Evolutionary conservation across 1,139 yeast species (phyloP), one percentile per base, ranked within the genome.

Genomic region (Saccharomycopsis crataegensis): DNA sequence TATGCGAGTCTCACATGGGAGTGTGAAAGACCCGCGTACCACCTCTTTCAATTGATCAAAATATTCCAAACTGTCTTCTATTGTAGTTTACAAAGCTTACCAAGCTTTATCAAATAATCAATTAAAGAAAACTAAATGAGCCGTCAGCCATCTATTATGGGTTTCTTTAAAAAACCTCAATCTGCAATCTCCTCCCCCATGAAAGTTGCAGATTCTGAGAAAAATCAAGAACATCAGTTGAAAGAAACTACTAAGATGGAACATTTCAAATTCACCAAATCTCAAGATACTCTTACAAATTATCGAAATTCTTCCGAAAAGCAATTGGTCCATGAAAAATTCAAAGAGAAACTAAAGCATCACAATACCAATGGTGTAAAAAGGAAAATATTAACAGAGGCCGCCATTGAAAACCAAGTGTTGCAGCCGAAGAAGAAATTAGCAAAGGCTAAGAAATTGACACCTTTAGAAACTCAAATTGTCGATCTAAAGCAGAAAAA

Each of bases 381-480:
- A 32, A 11, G 47, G n/a, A 31, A 44, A 44, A 12, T 16, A 12
- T 44, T 6, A 34, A n/a, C 12, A n/a, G 36, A 12, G 11, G 33
- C 2, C 3, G 34, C 12, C 38, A 44, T 2, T 9, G 49, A 46
- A 32, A 16, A 36, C 17, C 31, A 9, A 17, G 44, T 22, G 28
- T 22, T 22, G 28, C 28, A 22, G 28, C 28, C 28, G 4, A 22
- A 37, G 14, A 14, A 41, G 44, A 9, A 14, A 14, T 38, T 38
- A 11, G 28, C 28, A 22, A 22, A 22, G 28, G 28, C 28, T 22
- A 53, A 34, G 31, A 45, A 31, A n/a, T 66, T 82, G 50, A 91
- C 96, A 0, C 96, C 97, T 0, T 69, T 90, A 49, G 97, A 90
- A 61, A 77, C 77, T 57, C 98, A 91, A 65, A 82, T 83, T 56